A percentile compares a stretch with the other conserved stretches of the same genome.
These are phyloP conservation scores for Camellia granthamiana DNA, from an alignment of 148 eudicot species.

Conservation along the genomic window DNA sequence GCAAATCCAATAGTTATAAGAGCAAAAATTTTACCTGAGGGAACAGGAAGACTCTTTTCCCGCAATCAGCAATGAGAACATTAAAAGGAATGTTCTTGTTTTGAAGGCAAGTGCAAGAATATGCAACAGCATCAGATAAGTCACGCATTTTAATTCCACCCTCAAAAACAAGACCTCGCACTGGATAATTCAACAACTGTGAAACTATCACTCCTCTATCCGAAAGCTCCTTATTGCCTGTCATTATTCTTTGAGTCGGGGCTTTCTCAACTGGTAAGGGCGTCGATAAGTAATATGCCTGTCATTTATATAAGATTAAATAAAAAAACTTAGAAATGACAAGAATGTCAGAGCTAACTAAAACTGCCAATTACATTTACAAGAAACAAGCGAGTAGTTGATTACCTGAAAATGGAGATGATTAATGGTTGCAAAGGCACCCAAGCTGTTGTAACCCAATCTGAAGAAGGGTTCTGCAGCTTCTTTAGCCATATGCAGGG, in stretches of 20 bases:
- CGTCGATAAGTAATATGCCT: conserved; percentile 73
- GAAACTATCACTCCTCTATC: conserved; percentile 57
- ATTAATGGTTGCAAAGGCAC: conserved; percentile 94
- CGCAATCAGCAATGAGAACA: conserved; percentile 66
- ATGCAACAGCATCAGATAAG: conserved; percentile 56
- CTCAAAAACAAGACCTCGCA: conserved; percentile 75
- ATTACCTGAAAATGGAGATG: conserved; percentile 91
- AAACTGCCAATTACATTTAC: background rate
- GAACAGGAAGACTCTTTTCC: conserved; percentile 63
- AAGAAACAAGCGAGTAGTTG: background rate
- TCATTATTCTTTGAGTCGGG: conserved; percentile 40
- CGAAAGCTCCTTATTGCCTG: conserved; percentile 14
- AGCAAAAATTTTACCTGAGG: conserved; percentile 51
- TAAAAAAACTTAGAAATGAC: background rate
- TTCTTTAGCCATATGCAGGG: conserved; percentile 74
- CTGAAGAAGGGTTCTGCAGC: conserved; percentile 76
- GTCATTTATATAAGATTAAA: conserved; percentile 9
- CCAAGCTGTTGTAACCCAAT: conserved; percentile 90
- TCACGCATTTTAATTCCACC: conserved; percentile 55
- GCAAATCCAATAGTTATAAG: background rate
- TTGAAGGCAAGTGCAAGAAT: conserved; percentile 72
- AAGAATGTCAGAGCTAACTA: background rate
- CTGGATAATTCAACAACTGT: conserved; percentile 63
- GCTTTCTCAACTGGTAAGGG: conserved; percentile 81
- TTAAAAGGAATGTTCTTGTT: conserved; percentile 68